These are phyloP conservation scores for Furcasterigmium furcatum DNA, from an alignment of 2,329 filamentous ascomycete genomes.

Conservation along the genomic window DNA sequence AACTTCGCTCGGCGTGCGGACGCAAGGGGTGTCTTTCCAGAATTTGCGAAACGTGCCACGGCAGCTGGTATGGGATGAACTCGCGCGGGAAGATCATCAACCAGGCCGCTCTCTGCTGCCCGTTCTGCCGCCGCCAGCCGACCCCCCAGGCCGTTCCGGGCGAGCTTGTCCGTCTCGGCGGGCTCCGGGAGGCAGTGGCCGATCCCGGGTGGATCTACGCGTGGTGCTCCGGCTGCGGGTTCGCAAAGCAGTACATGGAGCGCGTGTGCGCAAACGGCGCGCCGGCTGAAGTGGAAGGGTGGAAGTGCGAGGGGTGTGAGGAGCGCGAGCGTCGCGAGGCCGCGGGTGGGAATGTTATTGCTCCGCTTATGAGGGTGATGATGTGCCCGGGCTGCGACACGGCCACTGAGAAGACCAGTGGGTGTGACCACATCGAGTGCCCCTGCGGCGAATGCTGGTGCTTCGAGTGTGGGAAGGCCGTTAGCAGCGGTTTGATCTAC, in stretches of 20 bases:
- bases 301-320: slow-evolving; percentile 38
- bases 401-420: slow-evolving; percentile 29
- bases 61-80: slow-evolving; percentile 45
- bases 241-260: slow-evolving; percentile 36
- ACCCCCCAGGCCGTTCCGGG: slow-evolving; percentile 28
- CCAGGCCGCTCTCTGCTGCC: slow-evolving; percentile 42
- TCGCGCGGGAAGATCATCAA: slow-evolving; percentile 39
- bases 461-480: slow-evolving; percentile 30
- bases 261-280: slow-evolving; percentile 38
- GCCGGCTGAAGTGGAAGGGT: slow-evolving; percentile 29
- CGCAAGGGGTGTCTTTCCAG: slow-evolving; percentile 38
- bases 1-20: slow-evolving; percentile 39
- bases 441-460: slow-evolving; percentile 34
- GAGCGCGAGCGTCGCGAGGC: slow-evolving; percentile 27
- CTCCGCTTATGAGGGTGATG: slow-evolving; percentile 11
- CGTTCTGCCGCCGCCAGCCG: slow-evolving; percentile 45
- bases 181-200: slow-evolving; percentile 32
- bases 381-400: slow-evolving; percentile 32
- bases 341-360: slow-evolving; percentile 21
- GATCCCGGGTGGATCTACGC: slow-evolving; percentile 41
- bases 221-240: slow-evolving; percentile 41
- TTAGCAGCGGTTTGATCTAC: slow-evolving; percentile 25
- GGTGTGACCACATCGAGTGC: slow-evolving; percentile 34
- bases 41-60: slow-evolving; percentile 36
- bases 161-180: slow-evolving; percentile 31